Conservation (phyloP, 176 grass and related monocot species). For the Oryza glumipatula region DNA sequence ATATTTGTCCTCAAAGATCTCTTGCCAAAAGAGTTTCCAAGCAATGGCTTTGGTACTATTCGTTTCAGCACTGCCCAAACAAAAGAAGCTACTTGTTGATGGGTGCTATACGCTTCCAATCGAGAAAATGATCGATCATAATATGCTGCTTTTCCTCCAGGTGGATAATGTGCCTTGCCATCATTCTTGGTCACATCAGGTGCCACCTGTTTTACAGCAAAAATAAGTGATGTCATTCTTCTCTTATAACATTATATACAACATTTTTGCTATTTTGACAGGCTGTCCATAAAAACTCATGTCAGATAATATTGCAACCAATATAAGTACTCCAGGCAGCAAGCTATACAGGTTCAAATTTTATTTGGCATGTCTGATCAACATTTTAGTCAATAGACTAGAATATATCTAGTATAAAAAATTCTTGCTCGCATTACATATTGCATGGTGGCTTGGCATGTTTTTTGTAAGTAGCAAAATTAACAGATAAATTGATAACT, state of each 20-base stretch:
- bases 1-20: conserved; percentile 79
- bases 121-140: conserved; percentile 42
- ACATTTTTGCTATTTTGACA: conserved; percentile 13
- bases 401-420: conserved; percentile 20
- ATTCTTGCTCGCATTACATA: background rate
- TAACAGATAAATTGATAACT: background rate
- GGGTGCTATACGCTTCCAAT: conserved; percentile 63
- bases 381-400: conserved; percentile 36
- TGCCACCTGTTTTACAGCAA: conserved; percentile 29
- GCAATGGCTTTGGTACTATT: conserved; percentile 68
- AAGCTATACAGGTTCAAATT: conserved; percentile 14
- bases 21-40: conserved; percentile 68
- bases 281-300: background rate
- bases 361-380: conserved; percentile 15
- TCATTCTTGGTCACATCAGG: background rate
- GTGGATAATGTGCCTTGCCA: background rate
- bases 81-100: conserved; percentile 82
- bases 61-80: conserved; percentile 71
- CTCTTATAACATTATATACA: background rate
- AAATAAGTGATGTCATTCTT: conserved; percentile 17
- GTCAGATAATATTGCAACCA: background rate
- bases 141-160: conserved; percentile 27
- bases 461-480: conserved; percentile 2
- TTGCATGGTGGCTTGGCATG: background rate
- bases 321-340: background rate